Conservation (phyloP, 495 filamentous ascomycete species). For the Aspergillus egyptiacus region DNA sequence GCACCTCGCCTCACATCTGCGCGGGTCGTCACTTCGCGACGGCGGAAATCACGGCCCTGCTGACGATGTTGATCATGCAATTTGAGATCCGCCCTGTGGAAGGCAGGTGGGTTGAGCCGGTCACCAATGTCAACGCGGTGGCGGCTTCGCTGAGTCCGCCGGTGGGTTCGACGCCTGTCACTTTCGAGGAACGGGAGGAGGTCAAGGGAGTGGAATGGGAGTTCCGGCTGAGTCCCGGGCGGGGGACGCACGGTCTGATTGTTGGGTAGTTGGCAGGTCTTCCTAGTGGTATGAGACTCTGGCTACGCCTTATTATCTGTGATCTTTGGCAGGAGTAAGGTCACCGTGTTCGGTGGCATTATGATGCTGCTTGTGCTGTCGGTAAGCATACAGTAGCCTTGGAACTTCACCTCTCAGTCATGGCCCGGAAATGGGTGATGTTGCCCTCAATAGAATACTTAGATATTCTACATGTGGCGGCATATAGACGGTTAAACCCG, state of each 20-base stretch:
- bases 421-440: no score
- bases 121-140: slow-evolving; percentile 14
- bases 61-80: slow-evolving; percentile 33
- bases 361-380: no score
- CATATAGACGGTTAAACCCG: no score
- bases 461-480: no score
- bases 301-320: no score
- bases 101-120: slow-evolving; percentile 18
- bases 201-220: slow-evolving; percentile 24
- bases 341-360: no score
- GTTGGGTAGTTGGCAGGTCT: no score
- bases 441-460: no score
- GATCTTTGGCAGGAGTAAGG: no score
- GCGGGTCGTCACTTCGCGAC: slow-evolving; percentile 45
- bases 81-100: slow-evolving; percentile 31
- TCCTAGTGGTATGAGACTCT: no score
- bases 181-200: slow-evolving; percentile 12
- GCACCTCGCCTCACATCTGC: slow-evolving; percentile 38
- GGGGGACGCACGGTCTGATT: slow-evolving; percentile 21
- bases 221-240: slow-evolving; percentile 20
- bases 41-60: slow-evolving; percentile 34
- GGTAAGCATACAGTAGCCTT: no score
- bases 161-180: slow-evolving; percentile 17
- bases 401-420: no score
- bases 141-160: slow-evolving; percentile 16